Evolutionary conservation across 2,329 filamentous ascomycete species (phyloP), one percentile per base, ranked within the genome.

Genomic region (Diaporthe nobilis): DNA sequence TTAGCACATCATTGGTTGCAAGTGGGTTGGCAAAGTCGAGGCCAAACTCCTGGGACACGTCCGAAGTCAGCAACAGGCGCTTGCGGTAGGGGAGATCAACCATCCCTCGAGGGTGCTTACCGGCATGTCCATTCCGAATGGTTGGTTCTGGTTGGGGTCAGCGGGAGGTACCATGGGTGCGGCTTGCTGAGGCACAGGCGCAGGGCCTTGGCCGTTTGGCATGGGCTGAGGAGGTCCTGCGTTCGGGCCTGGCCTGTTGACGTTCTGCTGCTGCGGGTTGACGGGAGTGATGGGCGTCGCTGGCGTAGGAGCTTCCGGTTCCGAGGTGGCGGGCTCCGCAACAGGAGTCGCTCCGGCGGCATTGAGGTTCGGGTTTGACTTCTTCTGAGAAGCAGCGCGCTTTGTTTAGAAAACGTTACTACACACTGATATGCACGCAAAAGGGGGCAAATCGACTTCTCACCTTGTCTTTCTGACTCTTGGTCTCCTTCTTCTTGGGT

Each of bases 401-500:
- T 63, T 78, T 75, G 78, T 81, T 73, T 80, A 74, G 61, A 68
- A 25, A 55, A 65, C 42, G 68, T 72, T 47, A 75, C 28, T 55
- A 77, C 20, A 77, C 73, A 76, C 28, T 47, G 51, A 61, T 47
- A 67, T 55, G 63, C 63, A 76, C 57, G 68, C 61, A 74, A 60
- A 73, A 70, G 60, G 77, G 71, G 74, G 58, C 70, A 75, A 73
- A 73, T 57, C 37, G 57, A 55, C 42, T 39, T 81, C 86, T 86
- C 89, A 94, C 93, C 92, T 95, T 94, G 75, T 85, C 87, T 84
- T 93, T 94, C 7, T 90, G 87, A 77, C 87, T 89, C 84, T 93
- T 93, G 7, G 85, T 86, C 44, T 92, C 91, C 87, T 95, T 94
- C 89, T 96, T 96, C 84, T 95, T 95, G 1, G 94, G 93, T 47